Evolutionary conservation across 75 land plant genomes (phyloP).

Genomic region (Isoetes taiwanensis): DNA sequence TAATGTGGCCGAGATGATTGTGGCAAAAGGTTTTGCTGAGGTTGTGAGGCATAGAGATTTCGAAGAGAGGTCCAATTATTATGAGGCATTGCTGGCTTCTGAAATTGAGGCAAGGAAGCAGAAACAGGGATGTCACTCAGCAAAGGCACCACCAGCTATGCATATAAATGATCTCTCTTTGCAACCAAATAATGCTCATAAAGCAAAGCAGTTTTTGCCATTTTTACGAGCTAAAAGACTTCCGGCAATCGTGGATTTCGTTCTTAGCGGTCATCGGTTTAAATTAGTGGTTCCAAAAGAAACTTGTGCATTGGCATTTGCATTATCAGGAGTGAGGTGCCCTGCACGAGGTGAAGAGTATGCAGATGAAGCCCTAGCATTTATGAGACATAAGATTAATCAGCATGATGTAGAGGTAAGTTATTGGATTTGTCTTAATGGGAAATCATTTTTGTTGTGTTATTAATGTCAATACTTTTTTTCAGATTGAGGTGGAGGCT

Average conservation of each 20-base stretch:
- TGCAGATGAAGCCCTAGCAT: conserved; percentile 86
- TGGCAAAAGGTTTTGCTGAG: conserved; percentile 68
- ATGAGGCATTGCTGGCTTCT: conserved; percentile 74
- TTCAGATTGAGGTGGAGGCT: conserved; percentile 86
- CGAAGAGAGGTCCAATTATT: conserved; percentile 91
- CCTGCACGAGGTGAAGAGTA: conserved; percentile 87
- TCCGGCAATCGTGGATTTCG: conserved; percentile 87
- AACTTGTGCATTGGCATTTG: conserved; percentile 80
- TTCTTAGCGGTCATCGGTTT: conserved; percentile 90
- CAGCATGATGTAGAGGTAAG: conserved; percentile 98
- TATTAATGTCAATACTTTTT: too few relatives aligned
- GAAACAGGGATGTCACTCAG: conserved; percentile 66
- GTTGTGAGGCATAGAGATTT: conserved; percentile 89
- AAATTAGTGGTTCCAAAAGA: conserved; percentile 79
- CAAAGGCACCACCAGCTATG: conserved; percentile 59
- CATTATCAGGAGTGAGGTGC: conserved; percentile 92
- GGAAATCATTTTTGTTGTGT: too few relatives aligned
- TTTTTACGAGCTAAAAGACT: conserved; percentile 57
- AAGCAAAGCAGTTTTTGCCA: conserved; percentile 73
- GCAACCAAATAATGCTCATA: conserved; percentile 29
- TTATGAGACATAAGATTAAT: conserved; percentile 80
- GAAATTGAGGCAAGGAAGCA: conserved; percentile 57
- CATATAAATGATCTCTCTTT: conserved; percentile 61
- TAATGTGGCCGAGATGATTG: conserved; percentile 75
- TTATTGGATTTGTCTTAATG: background rate